Percentiles rank a stretch among this genome's conserved stretches.
Conservation (phyloP, 2,329 filamentous ascomycete genomes). For the Aspergillus calidoustus region DNA sequence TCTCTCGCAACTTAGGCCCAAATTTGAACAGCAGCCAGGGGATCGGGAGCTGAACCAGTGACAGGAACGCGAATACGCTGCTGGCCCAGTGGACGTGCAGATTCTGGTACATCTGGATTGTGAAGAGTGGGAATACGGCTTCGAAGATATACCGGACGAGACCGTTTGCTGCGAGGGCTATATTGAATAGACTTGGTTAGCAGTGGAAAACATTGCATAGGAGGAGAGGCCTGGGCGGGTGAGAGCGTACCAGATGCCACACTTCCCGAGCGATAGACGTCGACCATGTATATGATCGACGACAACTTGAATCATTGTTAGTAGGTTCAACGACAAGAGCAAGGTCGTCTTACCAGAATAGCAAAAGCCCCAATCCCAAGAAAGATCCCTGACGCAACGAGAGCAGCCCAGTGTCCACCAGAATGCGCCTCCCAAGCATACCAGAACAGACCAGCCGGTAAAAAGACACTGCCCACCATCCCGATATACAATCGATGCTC, state of each 20-base stretch:
- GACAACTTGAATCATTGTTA: not conserved
- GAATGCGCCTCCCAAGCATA: constrained; percentile 12
- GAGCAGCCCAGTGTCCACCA: constrained; percentile 13
- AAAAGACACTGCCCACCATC: constrained; percentile 11
- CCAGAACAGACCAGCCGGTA: constrained; percentile 9
- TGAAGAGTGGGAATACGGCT: constrained; percentile 14
- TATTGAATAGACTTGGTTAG: not conserved
- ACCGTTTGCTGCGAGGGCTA: constrained; percentile 13
- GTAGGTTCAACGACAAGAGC: too few relatives aligned
- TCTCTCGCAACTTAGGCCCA: not conserved
- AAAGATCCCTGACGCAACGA: constrained; percentile 6
- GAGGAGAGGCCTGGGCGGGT: not conserved
- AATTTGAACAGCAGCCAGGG: constrained; percentile 9
- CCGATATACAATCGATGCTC: constrained; percentile 13
- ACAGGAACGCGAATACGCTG: constrained; percentile 5
- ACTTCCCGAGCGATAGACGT: constrained; percentile 7
- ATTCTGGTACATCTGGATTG: constrained; percentile 14
- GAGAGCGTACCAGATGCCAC: not conserved
- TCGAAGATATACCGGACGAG: constrained; percentile 8
- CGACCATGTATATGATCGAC: constrained; percentile 7
- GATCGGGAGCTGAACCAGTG: constrained; percentile 7
- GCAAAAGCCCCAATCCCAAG: too few relatives aligned
- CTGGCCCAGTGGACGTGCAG: constrained; percentile 19
- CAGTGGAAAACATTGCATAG: not conserved
- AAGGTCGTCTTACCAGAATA: too few relatives aligned